Evolutionary conservation across 176 grass and related monocot genomes (phyloP).

Genomic region (Tillandsia leiboldiana): DNA sequence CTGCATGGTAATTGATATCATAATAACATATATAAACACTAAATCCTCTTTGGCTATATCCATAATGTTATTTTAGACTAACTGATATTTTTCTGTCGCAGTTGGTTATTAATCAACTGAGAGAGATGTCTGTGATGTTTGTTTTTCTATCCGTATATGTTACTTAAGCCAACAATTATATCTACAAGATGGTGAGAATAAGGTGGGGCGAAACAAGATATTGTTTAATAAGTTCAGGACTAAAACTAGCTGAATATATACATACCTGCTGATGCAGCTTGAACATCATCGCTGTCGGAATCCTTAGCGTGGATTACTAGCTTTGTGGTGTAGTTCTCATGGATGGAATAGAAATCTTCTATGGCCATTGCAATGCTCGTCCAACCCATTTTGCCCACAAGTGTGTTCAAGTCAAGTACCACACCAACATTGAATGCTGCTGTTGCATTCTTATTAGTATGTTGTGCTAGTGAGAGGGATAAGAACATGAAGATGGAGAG

Average conservation of each 20-base stretch:
- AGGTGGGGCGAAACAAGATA: neutral
- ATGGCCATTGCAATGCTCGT: constrained; percentile 45
- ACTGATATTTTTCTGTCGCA: too few relatives aligned
- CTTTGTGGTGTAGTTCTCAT: constrained; percentile 32
- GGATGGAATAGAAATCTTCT: constrained; percentile 38
- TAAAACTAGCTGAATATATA: neutral
- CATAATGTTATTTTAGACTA: too few relatives aligned
- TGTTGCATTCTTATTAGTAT: neutral
- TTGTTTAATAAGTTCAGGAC: neutral
- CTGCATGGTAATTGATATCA: neutral
- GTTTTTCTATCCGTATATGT: too few relatives aligned
- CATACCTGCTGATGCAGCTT: constrained; percentile 21
- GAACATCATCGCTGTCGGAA: constrained; percentile 16
- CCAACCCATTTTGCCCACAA: constrained; percentile 26
- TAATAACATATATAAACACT: too few relatives aligned
- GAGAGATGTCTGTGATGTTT: too few relatives aligned
- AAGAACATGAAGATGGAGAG: neutral
- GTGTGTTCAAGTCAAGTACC: constrained; percentile 32
- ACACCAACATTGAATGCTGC: constrained; percentile 29
- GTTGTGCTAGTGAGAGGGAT: neutral
- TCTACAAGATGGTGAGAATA: neutral
- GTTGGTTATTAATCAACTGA: too few relatives aligned
- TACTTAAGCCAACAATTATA: neutral
- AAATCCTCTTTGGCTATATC: too few relatives aligned
- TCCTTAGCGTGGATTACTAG: constrained; percentile 30